These are phyloP conservation scores for Trametes polyzona DNA, from an alignment of 1,284 basidiomycete species.

Conservation along the genomic window DNA sequence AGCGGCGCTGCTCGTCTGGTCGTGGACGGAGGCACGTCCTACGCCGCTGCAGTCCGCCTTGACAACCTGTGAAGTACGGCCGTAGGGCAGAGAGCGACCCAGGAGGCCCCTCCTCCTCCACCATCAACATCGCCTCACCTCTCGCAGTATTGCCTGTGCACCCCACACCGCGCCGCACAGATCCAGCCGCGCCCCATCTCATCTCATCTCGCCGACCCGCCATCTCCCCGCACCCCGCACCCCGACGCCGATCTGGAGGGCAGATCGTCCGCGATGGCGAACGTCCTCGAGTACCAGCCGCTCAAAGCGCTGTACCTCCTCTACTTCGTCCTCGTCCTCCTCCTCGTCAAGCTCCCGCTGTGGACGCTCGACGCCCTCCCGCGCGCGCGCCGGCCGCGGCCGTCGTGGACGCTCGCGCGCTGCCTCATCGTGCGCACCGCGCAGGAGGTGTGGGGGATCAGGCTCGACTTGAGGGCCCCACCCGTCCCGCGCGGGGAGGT, in stretches of 20 bases:
- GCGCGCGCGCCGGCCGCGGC: slow-evolving; percentile 12
- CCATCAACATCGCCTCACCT: too few relatives aligned
- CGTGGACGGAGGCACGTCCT: too few relatives aligned
- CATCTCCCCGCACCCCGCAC: neutral
- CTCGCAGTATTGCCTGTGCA: too few relatives aligned
- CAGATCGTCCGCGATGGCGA: too few relatives aligned
- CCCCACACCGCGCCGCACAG: too few relatives aligned
- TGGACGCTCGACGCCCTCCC: slow-evolving; percentile 18
- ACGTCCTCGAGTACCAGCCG: slow-evolving; percentile 18
- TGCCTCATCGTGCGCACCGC: slow-evolving; percentile 14
- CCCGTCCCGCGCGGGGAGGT: neutral
- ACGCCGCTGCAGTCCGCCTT: too few relatives aligned
- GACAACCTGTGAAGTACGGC: too few relatives aligned
- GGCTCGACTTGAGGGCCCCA: neutral
- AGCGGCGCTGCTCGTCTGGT: neutral
- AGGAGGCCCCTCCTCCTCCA: too few relatives aligned
- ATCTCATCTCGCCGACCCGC: neutral
- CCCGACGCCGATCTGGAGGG: neutral
- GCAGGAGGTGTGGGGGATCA: slow-evolving; percentile 7
- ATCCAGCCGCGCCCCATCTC: too few relatives aligned
- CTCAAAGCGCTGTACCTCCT: slow-evolving; percentile 21
- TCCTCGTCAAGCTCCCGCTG: slow-evolving; percentile 21
- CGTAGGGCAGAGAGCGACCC: too few relatives aligned
- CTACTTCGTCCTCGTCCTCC: slow-evolving; percentile 11
- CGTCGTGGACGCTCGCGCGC: slow-evolving; percentile 18